A percentile compares a stretch with the other conserved stretches of the same genome.
Evolutionary conservation across 225 moss, liverwort and hornwort genomes (phyloP).

Genomic region (Lunularia cruciata): DNA sequence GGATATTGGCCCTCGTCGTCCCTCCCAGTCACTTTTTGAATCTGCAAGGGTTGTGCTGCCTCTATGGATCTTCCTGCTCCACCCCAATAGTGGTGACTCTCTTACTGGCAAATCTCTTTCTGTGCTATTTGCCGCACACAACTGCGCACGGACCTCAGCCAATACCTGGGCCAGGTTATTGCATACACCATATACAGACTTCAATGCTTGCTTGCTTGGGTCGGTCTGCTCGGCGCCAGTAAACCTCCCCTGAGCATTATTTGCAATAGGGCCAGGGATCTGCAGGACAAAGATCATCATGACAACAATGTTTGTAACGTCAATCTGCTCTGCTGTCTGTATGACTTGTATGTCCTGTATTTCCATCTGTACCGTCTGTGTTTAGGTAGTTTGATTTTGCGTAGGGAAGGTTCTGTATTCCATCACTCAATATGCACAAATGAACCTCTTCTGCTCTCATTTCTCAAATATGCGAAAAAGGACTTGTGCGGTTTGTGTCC

Average conservation of each 20-base stretch:
- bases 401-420: not conserved
- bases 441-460: too few species aligned
- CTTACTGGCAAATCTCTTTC: not conserved
- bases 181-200: conserved; percentile 44
- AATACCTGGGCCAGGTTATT: conserved; percentile 40
- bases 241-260: not conserved
- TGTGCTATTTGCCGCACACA: conserved; percentile 25
- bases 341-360: not conserved
- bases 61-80: not conserved
- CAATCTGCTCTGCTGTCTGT: not conserved
- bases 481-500: too few species aligned
- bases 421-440: not conserved
- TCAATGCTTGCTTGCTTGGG: conserved; percentile 37
- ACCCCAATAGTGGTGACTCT: not conserved
- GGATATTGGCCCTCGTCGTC: conserved; percentile 9
- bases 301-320: not conserved
- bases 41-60: conserved; percentile 19
- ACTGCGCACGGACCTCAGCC: conserved; percentile 33
- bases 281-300: not conserved
- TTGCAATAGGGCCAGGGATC: conserved; percentile 2
- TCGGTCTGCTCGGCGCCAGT: conserved; percentile 1
- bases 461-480: too few species aligned
- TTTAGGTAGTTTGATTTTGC: not conserved
- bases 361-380: not conserved
- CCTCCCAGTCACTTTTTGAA: conserved; percentile 18